Evolutionary conservation across 371 early-diverging fungal species (phyloP), one percentile per base, ranked within the genome.

Genomic region (Rhizomucor miehei): DNA sequence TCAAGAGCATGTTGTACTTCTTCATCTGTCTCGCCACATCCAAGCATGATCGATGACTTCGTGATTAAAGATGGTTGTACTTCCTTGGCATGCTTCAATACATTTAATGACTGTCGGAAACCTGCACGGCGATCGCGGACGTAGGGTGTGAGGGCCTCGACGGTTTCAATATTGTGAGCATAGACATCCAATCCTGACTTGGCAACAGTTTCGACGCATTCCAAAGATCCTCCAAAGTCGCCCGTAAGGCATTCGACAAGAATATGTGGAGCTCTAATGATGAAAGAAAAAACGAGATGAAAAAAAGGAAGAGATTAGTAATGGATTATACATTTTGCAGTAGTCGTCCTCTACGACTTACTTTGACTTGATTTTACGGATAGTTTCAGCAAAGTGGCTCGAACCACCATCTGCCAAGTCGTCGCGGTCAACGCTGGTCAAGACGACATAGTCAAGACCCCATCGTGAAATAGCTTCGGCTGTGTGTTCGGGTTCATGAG

Each of bases 121-220:
- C 79, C 85, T 34, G 99, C 99, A 19, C 97, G 88, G 48, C 93
- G 85, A 73, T 98, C 99, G 56, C 99, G 92, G 16, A 97, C 97
- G 66, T 79, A 86, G 14, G 90, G 82, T 46, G 95, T 92, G 51
- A 98, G 77, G 10, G 80, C 86, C 66, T 96, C 95, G 6, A 97
- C 98, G 2, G 99, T 98, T 65, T 98, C 99, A 50, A 98, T 88
- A 61, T 98, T 98, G 79, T 98, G 99, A 11, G 99, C 99, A 73
- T 93, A 98, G 6, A 98, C 99, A 70, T 98, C 96, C 64, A 97
- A 67, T 16, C 97, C 97, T 14, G 94, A 93, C 16, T 56, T 62
- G 1, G 96, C 96, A 4, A 98, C 95, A 3, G 69, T 81, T 23
- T 84, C 86, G 34, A 95, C 93, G 38, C 81, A 73, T 34, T 82